Base-by-base conservation (phyloP, 345 rosid genomes). In the Syzygium aqueum region DNA sequence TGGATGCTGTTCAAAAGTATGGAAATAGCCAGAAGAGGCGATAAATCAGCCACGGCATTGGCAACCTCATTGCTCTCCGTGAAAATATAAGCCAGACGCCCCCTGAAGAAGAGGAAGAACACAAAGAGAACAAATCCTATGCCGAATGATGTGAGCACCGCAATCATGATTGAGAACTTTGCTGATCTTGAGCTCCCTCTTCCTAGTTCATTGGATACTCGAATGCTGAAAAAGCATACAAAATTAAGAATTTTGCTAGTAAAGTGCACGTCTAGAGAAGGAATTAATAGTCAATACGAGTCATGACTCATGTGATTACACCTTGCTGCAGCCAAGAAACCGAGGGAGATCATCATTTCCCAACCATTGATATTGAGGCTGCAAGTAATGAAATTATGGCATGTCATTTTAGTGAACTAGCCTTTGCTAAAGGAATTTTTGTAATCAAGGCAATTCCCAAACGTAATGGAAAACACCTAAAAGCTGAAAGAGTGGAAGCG, bases 121-220 rank as follows among this genome's bases (percentile, higher is more conserved):
- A 90, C 28, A 33, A 94, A 95, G 3, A 94, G 63, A 53, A 91
- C 89, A 22, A 89, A 61, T 87, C 98, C 97, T 13, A 96, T 89
- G 28, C 52, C 25, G 6, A 96, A 87, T n/a, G 98, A 96, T 28
- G 93, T 91, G 22, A 87, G 85, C 73, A 93, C 94, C 22, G 88
- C 88, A 33, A 33, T 51, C 77, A 86, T 9, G 28, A 94, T 90
- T 9, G 96, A 93, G 87, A 93, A 94, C 61, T 94, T 96, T 11
- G 95, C 94, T 85, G 88, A 9, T 73, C 37, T 59, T 14, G 86
- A 83, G 89, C 92, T 92, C 87, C 96, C 97, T 51, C 93, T 87
- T 73, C 99, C 99, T 5, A 96, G 94, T 87, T 96, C 99, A 83
- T 96, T 96, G 3, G 99, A 94, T 28, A 96, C 98, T 87, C 99